Conservation (phyloP, 2,329 filamentous ascomycete genomes). For the Aureobasidium pullulans region DNA sequence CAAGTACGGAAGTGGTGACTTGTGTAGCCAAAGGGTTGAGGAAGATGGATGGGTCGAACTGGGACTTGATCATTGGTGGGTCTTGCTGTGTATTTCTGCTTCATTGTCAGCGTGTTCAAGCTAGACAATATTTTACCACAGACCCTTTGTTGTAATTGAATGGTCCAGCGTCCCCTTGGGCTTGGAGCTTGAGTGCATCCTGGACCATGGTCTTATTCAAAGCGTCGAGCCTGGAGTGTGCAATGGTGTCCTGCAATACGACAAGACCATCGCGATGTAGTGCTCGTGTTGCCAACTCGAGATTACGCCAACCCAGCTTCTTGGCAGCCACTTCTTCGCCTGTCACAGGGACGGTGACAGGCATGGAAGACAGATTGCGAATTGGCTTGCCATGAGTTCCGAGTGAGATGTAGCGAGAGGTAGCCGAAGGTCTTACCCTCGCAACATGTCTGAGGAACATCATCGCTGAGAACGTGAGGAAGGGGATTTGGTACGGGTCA, state of each 20-base stretch:
- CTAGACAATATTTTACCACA: background rate
- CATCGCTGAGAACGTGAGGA: too few species aligned
- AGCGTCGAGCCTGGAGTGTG: conserved; percentile 44
- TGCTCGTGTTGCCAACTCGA: conserved; percentile 48
- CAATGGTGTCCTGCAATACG: conserved; percentile 47
- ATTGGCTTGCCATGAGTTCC: too few species aligned
- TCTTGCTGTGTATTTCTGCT: conserved; percentile 52
- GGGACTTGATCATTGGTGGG: conserved; percentile 44
- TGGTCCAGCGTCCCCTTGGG: conserved; percentile 45
- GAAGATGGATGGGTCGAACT: conserved; percentile 46
- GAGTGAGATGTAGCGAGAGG: background rate
- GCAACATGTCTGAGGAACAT: background rate
- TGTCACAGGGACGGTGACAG: background rate
- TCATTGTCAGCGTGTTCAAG: background rate
- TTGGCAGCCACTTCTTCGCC: background rate
- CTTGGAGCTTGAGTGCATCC: conserved; percentile 48
- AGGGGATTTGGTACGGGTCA: too few species aligned
- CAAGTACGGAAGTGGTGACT: conserved; percentile 48
- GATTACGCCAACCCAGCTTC: conserved; percentile 40
- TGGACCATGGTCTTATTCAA: conserved; percentile 54
- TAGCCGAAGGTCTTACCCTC: background rate
- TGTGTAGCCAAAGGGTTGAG: conserved; percentile 51
- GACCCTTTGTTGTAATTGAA: conserved; percentile 56
- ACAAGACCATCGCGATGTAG: conserved; percentile 50
- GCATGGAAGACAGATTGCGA: background rate